Percentiles rank a stretch among this genome's conserved stretches.
These are phyloP conservation scores for Cymbidium sinense DNA, from an alignment of 106 monocot genomes.

Conservation along the genomic window DNA sequence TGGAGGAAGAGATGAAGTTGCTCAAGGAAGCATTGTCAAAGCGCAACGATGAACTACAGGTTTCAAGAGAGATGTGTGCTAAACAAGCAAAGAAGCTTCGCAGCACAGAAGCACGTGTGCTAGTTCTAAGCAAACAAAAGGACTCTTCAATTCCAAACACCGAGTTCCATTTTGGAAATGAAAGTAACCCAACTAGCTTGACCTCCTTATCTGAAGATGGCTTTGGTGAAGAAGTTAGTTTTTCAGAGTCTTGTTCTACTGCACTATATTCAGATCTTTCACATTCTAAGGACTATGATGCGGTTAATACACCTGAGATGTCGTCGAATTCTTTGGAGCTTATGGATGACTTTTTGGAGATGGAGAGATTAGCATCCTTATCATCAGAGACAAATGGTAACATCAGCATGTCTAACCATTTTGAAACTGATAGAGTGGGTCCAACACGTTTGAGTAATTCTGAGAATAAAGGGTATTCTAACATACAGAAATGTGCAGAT, in stretches of 20 bases:
- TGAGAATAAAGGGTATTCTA: neutral
- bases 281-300: conserved; percentile 26
- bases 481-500: conserved; percentile 22
- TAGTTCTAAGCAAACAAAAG: conserved; percentile 34
- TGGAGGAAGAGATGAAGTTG: conserved; percentile 90
- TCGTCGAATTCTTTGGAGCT: conserved; percentile 15
- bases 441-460: neutral
- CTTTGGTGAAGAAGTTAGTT: conserved; percentile 61
- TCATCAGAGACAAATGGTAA: conserved; percentile 33
- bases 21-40: conserved; percentile 81
- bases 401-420: neutral
- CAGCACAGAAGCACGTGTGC: conserved; percentile 42
- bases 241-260: conserved; percentile 52
- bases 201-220: conserved; percentile 87
- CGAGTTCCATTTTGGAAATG: conserved; percentile 40
- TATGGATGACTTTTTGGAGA: conserved; percentile 59
- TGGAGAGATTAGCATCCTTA: conserved; percentile 45
- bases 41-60: conserved; percentile 69
- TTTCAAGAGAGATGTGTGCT: conserved; percentile 67
- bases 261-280: conserved; percentile 52
- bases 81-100: conserved; percentile 59
- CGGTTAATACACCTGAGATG: neutral
- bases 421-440: neutral
- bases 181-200: conserved; percentile 61
- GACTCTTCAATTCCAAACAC: conserved; percentile 24